A percentile compares a stretch with the other conserved stretches of the same genome.
phyloP scores from a whole-genome alignment of 495 filamentous ascomycete genomes.

The Bacidia rubella region DNA sequence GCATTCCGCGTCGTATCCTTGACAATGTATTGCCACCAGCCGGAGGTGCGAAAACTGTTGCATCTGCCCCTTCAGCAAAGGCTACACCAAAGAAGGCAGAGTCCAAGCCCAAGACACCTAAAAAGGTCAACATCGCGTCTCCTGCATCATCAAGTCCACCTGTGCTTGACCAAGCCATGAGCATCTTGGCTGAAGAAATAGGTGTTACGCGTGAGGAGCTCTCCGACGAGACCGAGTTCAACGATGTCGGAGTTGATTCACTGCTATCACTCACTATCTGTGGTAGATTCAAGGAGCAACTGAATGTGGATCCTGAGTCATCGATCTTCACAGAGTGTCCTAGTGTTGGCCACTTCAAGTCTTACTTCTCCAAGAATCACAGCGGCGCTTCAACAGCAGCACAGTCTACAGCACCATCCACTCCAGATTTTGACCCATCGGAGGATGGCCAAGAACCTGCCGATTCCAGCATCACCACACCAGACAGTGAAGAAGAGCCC shows the following conservation, averaged over 20 bases:
- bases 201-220: constrained; percentile 18
- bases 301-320: constrained; percentile 22
- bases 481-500: neutral
- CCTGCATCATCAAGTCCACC: constrained; percentile 7
- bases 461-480: neutral
- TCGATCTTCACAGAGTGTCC: constrained; percentile 30
- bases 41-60: constrained; percentile 17
- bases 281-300: constrained; percentile 24
- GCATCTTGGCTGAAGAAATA: constrained; percentile 20
- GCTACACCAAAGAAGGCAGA: constrained; percentile 12
- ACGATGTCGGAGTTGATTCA: constrained; percentile 36
- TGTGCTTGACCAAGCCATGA: constrained; percentile 4
- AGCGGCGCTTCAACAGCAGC: neutral
- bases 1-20: constrained; percentile 19
- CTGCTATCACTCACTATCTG: constrained; percentile 32
- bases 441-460: neutral
- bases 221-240: constrained; percentile 19
- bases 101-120: constrained; percentile 46
- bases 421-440: neutral
- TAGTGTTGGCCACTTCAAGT: constrained; percentile 26
- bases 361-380: constrained; percentile 7
- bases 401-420: neutral
- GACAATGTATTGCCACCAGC: constrained; percentile 19
- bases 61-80: neutral
- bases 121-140: constrained; percentile 40